Conservation (phyloP, 768 basidiomycete species). For the Boletellus ananiceps region DNA sequence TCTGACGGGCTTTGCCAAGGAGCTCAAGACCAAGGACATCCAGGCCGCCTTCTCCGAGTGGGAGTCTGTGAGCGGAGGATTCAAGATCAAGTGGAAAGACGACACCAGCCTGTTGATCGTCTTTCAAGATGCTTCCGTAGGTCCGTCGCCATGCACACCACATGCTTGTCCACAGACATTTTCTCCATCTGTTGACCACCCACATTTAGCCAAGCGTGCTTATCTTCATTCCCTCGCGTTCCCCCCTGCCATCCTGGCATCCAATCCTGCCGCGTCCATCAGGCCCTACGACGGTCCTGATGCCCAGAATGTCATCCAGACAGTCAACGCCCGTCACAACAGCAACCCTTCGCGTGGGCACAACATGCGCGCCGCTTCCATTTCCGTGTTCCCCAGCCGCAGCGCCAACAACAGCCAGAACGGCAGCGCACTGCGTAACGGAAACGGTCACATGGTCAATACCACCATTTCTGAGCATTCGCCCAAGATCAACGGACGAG, state of each 20-base stretch:
- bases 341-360: constrained; percentile 66
- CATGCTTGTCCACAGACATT: neutral
- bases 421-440: constrained; percentile 25
- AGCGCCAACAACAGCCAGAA: constrained; percentile 37
- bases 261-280: constrained; percentile 57
- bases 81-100: constrained; percentile 99
- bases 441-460: constrained; percentile 36
- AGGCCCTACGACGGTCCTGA: constrained; percentile 94
- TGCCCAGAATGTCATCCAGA: constrained; percentile 80
- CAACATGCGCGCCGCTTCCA: constrained; percentile 62
- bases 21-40: constrained; percentile 97
- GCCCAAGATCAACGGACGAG: constrained; percentile 45
- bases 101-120: constrained; percentile 95
- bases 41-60: constrained; percentile 87
- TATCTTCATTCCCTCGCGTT: constrained; percentile 87
- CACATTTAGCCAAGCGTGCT: constrained; percentile 23
- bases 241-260: constrained; percentile 64
- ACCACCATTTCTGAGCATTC: constrained; percentile 50
- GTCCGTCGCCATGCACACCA: constrained; percentile 50
- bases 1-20: constrained; percentile 88
- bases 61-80: constrained; percentile 82
- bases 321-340: constrained; percentile 69
- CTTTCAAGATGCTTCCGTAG: constrained; percentile 83
- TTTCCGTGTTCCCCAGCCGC: constrained; percentile 59
- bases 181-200: neutral